phyloP scores from a whole-genome alignment of 1,284 basidiomycete species.

The Heterobasidion parviporum region DNA sequence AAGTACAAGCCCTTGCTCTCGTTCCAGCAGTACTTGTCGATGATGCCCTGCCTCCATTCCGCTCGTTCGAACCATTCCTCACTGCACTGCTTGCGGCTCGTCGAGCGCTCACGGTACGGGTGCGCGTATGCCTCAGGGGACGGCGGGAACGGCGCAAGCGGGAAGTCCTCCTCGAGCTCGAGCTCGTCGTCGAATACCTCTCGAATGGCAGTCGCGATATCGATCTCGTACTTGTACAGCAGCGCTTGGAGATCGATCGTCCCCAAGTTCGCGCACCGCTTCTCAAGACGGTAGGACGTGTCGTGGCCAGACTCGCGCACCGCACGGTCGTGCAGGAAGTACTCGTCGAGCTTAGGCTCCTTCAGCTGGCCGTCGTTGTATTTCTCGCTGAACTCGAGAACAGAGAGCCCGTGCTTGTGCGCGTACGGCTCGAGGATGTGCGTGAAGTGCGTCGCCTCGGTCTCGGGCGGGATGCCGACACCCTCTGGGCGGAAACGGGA shows the following conservation, averaged over 20 bases:
- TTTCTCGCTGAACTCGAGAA: constrained; percentile 94
- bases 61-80: constrained; percentile 90
- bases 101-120: constrained; percentile 55
- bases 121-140: constrained; percentile 70
- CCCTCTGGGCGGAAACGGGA: constrained; percentile 93
- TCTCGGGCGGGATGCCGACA: constrained; percentile 96
- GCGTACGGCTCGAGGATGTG: constrained; percentile 96
- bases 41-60: constrained; percentile 71
- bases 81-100: constrained; percentile 55
- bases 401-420: constrained; percentile 86
- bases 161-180: constrained; percentile 88
- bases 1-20: constrained; percentile 93
- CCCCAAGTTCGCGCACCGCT: constrained; percentile 90
- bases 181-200: constrained; percentile 92
- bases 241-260: constrained; percentile 94
- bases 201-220: constrained; percentile 89
- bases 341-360: constrained; percentile 91
- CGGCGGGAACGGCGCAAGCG: constrained; percentile 86
- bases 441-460: constrained; percentile 96
- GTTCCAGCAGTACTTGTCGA: constrained; percentile 96
- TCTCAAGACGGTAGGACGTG: constrained; percentile 96
- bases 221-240: constrained; percentile 90
- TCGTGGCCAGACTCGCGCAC: constrained; percentile 96
- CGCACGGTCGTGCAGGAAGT: constrained; percentile 94
- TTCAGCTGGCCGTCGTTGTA: constrained; percentile 83